Conservation (phyloP, 768 basidiomycete genomes). For the Mycena albidolilacea region DNA sequence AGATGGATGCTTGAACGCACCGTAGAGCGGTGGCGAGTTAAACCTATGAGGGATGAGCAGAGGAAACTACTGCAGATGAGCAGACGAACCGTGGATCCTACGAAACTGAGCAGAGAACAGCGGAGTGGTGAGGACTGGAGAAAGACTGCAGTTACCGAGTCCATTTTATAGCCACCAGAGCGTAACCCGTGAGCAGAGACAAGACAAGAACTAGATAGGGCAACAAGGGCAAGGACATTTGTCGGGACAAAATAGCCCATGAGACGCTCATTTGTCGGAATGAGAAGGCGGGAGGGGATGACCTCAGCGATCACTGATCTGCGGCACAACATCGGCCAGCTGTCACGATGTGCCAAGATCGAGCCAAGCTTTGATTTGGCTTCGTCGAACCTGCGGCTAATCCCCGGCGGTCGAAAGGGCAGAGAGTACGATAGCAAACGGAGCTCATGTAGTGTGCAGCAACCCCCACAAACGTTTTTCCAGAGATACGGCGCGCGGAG, state of each 20-base stretch:
- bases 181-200: conserved; percentile 11
- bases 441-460: no score
- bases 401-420: background rate
- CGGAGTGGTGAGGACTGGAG: conserved; percentile 25
- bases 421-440: background rate
- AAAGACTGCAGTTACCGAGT: background rate
- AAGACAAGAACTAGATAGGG: conserved; percentile 15
- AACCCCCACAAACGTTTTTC: background rate
- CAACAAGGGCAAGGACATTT: conserved; percentile 24
- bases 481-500: background rate
- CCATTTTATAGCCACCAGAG: conserved; percentile 20
- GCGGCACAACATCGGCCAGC: conserved; percentile 10
- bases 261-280: conserved; percentile 31
- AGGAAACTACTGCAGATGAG: background rate
- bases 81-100: conserved; percentile 24
- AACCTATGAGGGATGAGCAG: conserved; percentile 8
- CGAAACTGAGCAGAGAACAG: conserved; percentile 24
- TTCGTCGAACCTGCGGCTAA: conserved; percentile 6
- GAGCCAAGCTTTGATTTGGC: conserved; percentile 6
- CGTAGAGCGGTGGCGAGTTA: background rate
- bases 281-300: background rate
- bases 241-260: conserved; percentile 6
- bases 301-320: conserved; percentile 15
- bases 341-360: background rate
- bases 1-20: no score